Conservation (phyloP, 1,284 basidiomycete genomes). For the Cutaneotrichosporon spelunceum region DNA sequence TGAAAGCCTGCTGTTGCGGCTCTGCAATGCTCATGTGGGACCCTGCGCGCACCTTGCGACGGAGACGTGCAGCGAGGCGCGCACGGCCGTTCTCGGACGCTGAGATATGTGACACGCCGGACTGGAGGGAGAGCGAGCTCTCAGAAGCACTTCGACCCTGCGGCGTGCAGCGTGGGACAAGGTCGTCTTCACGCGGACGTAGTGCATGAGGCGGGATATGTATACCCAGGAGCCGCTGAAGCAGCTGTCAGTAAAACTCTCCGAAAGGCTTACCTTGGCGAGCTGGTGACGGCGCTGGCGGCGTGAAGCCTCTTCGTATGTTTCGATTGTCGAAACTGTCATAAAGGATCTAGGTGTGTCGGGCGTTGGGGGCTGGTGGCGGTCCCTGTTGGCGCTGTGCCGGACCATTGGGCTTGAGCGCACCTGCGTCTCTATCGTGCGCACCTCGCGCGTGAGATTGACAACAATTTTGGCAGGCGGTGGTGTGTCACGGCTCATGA, state of each 20-base stretch:
- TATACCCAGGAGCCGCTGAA: slow-evolving; percentile 33
- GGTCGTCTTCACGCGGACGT: slow-evolving; percentile 11
- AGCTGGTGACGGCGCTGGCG: slow-evolving; percentile 29
- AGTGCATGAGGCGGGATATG: slow-evolving; percentile 26
- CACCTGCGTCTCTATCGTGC: slow-evolving; percentile 1
- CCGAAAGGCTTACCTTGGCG: slow-evolving; percentile 27
- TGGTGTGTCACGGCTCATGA: background rate
- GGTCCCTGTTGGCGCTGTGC: background rate
- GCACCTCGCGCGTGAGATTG: slow-evolving; percentile 28
- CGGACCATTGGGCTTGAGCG: background rate
- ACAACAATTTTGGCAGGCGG: slow-evolving; percentile 20
- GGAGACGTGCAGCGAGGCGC: background rate
- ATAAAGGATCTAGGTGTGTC: background rate
- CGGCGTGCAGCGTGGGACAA: slow-evolving; percentile 2
- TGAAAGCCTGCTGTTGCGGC: background rate
- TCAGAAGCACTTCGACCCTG: background rate
- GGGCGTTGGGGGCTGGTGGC: background rate
- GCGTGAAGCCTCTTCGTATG: slow-evolving; percentile 22
- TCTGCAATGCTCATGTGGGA: background rate
- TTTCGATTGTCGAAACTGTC: slow-evolving; percentile 2
- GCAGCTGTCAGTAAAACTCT: slow-evolving; percentile 5
- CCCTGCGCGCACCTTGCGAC: background rate
- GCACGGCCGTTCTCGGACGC: background rate
- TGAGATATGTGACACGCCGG: background rate
- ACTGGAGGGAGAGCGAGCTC: background rate